Percentiles rank a stretch among this genome's conserved stretches.
These are phyloP conservation scores for Noccaea caerulescens DNA, from an alignment of 345 rosid genomes.

Conservation along the genomic window DNA sequence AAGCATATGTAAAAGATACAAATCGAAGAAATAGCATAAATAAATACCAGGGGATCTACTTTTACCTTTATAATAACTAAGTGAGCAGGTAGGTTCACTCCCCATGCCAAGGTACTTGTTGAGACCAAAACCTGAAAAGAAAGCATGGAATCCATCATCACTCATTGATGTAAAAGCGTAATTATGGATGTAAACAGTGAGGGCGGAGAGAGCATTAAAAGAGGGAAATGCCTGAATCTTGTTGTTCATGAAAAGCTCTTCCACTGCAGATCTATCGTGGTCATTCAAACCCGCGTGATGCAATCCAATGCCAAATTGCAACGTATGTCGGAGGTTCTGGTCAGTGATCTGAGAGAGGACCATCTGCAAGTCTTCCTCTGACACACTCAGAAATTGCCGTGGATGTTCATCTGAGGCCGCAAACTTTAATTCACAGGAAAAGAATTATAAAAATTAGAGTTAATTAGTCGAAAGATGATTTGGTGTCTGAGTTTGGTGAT, in stretches of 20 bases:
- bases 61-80: slow-evolving; percentile 93
- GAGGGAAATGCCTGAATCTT: slow-evolving; percentile 80
- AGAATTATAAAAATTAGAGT: slow-evolving; percentile 17
- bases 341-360: slow-evolving; percentile 91
- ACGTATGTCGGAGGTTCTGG: slow-evolving; percentile 90
- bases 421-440: slow-evolving; percentile 56
- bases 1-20: slow-evolving; percentile 6
- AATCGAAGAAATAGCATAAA: background rate
- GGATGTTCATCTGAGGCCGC: slow-evolving; percentile 98
- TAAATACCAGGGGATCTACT: slow-evolving; percentile 17
- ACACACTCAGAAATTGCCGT: slow-evolving; percentile 78
- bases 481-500: slow-evolving; percentile 25
- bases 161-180: background rate
- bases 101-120: slow-evolving; percentile 98
- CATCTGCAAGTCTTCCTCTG: slow-evolving; percentile 94
- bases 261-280: slow-evolving; percentile 89
- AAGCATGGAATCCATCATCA: slow-evolving; percentile 29
- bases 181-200: background rate
- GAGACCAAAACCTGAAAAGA: slow-evolving; percentile 82
- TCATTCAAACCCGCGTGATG: slow-evolving; percentile 98
- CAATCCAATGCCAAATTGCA: slow-evolving; percentile 95
- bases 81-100: slow-evolving; percentile 97
- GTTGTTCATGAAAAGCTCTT: slow-evolving; percentile 94
- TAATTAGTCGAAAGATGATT: slow-evolving; percentile 11
- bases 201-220: slow-evolving; percentile 29